A percentile compares a stretch with the other conserved stretches of the same genome.
These are phyloP conservation scores for Blastocladiella emersonii DNA, from an alignment of 371 early-diverging fungal species.

Conservation along the genomic window DNA sequence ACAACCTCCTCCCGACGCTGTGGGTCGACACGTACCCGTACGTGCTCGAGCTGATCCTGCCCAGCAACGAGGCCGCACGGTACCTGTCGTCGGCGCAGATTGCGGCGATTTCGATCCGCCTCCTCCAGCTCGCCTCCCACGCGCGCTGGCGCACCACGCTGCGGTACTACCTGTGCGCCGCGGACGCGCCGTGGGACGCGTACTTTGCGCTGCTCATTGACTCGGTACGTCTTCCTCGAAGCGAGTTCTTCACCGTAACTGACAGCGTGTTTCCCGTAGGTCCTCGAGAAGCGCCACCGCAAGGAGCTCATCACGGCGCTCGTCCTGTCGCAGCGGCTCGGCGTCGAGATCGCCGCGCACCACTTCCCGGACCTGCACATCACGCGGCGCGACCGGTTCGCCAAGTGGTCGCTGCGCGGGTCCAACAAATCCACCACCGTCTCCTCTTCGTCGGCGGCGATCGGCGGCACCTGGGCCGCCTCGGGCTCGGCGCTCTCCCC, in stretches of 20 bases:
- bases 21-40: not conserved
- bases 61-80: not conserved
- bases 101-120: not conserved
- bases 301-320: not conserved
- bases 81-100: not conserved
- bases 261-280: no score
- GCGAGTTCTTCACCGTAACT: no score
- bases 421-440: no score
- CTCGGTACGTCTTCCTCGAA: no score
- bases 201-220: not conserved
- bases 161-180: not conserved
- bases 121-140: not conserved
- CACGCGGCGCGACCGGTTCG: not conserved
- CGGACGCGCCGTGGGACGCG: not conserved
- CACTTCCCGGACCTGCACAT: slow-evolving; percentile 2
- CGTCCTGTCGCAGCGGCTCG: not conserved
- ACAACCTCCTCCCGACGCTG: not conserved
- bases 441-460: no score
- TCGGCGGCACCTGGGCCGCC: no score
- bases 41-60: not conserved
- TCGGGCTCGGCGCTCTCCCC: no score
- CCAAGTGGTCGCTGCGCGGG: no score
- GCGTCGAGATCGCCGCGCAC: not conserved
- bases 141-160: not conserved
- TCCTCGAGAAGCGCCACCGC: not conserved